Conservation (phyloP, 2,329 filamentous ascomycete species). For the Juglanconis sp. region DNA sequence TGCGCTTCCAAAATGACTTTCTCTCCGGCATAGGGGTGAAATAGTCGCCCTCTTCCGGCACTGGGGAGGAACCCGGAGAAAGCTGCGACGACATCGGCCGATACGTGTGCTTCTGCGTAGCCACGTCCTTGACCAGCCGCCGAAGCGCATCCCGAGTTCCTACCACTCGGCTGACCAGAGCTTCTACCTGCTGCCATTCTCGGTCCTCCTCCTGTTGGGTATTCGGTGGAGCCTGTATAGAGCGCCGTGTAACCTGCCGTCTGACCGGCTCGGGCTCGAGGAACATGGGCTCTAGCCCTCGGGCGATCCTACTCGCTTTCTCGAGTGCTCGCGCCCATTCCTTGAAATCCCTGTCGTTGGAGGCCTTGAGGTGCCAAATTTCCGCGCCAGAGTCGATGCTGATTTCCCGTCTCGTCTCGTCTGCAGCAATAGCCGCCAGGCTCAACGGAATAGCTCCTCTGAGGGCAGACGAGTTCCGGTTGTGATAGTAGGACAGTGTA, state of each 20-base stretch:
- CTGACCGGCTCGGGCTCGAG: slow-evolving; percentile 24
- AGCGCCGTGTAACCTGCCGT: slow-evolving; percentile 20
- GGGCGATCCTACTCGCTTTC: slow-evolving; percentile 67
- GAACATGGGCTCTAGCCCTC: slow-evolving; percentile 45
- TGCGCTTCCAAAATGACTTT: slow-evolving; percentile 88
- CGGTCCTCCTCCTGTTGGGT: slow-evolving; percentile 60
- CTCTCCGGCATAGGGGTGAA: slow-evolving; percentile 53
- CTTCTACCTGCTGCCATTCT: slow-evolving; percentile 85
- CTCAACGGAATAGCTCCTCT: slow-evolving; percentile 90
- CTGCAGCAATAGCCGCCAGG: slow-evolving; percentile 84
- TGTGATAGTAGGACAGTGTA: slow-evolving; percentile 94
- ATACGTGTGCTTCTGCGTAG: slow-evolving; percentile 53
- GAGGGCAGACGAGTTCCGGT: slow-evolving; percentile 86
- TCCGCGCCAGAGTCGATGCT: slow-evolving; percentile 96
- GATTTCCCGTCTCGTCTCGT: slow-evolving; percentile 85
- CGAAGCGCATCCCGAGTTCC: slow-evolving; percentile 86
- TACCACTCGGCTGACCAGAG: slow-evolving; percentile 79
- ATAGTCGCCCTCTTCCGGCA: slow-evolving; percentile 51
- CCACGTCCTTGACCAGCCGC: slow-evolving; percentile 80
- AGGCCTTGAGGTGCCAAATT: slow-evolving; percentile 89
- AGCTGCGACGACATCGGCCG: slow-evolving; percentile 37
- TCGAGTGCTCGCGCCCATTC: slow-evolving; percentile 87
- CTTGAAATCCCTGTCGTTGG: slow-evolving; percentile 78
- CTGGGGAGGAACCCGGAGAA: slow-evolving; percentile 37
- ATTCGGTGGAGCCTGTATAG: slow-evolving; percentile 27